Base-by-base conservation (phyloP, 2,329 filamentous ascomycete species). In the Botrytis fabae region DNA sequence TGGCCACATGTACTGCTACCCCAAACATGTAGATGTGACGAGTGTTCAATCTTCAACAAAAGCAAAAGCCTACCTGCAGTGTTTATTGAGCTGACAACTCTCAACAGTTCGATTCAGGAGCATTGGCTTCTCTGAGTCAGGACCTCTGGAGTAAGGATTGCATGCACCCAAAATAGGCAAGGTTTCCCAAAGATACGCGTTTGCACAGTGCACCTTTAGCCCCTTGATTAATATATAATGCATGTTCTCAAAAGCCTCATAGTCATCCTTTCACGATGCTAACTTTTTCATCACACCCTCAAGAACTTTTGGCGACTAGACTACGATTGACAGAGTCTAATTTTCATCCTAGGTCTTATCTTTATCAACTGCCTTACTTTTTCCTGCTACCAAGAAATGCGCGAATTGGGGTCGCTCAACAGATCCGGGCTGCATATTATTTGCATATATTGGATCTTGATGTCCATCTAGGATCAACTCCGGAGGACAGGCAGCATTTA, bases 361-460 rank as follows among this genome's bases (percentile, higher is more conserved):
- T 40, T n/a, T 68, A 51, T 38, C 42, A 57, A 68, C 48, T 68
- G 35, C 25, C 48, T 35, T 48, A 46, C 25, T 62, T 64, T 54
- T 65, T 66, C 60, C 28, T 60, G 51, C 64, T 62, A 62, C 65
- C 54, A 60, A 68, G 62, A 66, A 60, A 59, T 71, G 61, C 62
- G 62, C 57, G 38, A 46, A 72, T 72, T 70, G 69, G 64, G 68
- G 75, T 77, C 75, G 70, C 73, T 77, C 75, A 73, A 76, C 59
- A 70, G 40, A 72, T 62, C 66, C 57, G 42, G 73, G 73, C 70
- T 73, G 64, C 66, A 71, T 75, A 75, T 75, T 75, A 72, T 77
- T 71, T 78, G 76, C 76, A 78, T 77, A 76, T 78, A 79, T 76
- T 78, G 76, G 76, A 78, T 77, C 75, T 75, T 73, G 75, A 78